These are phyloP conservation scores for Tricholoma matsutake DNA, from an alignment of 768 basidiomycete genomes.

Conservation along the genomic window DNA sequence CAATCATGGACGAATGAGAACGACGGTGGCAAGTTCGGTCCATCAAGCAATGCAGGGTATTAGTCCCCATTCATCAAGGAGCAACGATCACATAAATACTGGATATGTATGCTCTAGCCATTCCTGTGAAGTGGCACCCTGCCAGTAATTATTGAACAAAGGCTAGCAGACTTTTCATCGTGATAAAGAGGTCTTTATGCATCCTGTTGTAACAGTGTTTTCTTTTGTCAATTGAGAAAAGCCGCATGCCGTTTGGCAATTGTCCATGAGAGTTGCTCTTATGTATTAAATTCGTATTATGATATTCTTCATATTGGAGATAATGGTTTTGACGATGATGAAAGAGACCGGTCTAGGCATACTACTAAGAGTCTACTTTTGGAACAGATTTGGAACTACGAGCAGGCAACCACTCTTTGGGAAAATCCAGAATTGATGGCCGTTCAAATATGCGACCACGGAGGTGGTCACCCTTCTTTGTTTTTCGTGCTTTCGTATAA, in stretches of 20 bases:
- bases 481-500: conserved; percentile 66
- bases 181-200: background rate
- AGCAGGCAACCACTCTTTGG: conserved; percentile 75
- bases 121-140: background rate
- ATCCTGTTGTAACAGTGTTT: background rate
- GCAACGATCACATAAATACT: background rate
- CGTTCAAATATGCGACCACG: conserved; percentile 49
- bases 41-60: background rate
- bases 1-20: conserved; percentile 1
- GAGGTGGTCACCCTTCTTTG: conserved; percentile 68
- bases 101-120: background rate
- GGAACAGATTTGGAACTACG: background rate
- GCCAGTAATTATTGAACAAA: background rate
- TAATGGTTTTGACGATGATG: background rate
- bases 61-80: background rate
- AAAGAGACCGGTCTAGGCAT: background rate
- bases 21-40: background rate
- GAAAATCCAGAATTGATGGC: conserved; percentile 78
- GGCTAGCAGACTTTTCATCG: background rate
- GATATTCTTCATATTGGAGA: background rate
- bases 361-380: conserved; percentile 6
- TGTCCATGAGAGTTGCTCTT: background rate
- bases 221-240: background rate
- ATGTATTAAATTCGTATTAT: too few relatives aligned
- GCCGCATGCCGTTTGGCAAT: background rate